A percentile compares a stretch with the other conserved stretches of the same genome.
Conservation (phyloP, 805 yeast species). For the Myxozyma vanderwaltii region DNA sequence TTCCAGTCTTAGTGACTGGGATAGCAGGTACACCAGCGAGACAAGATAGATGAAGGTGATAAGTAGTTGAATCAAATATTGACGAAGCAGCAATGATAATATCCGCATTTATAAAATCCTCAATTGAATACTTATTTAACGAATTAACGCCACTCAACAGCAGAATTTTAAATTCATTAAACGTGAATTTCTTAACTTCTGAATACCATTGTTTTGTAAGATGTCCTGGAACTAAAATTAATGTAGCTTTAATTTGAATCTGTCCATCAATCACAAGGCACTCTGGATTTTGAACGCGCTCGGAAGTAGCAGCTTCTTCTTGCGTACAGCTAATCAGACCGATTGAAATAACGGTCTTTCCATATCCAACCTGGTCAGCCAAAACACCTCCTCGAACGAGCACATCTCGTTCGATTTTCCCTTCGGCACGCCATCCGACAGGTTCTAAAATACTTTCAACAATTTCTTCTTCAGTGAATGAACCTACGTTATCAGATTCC, state of each 20-base stretch:
- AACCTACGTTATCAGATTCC: conserved; percentile 1
- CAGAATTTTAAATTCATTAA: conserved; percentile 1
- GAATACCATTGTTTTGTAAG: conserved; percentile 16
- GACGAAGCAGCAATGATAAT: conserved; percentile 15
- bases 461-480: conserved; percentile 18
- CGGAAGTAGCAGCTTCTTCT: neutral
- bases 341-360: conserved; percentile 18
- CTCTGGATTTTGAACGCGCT: neutral
- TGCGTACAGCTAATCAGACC: conserved; percentile 18
- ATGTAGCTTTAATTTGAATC: conserved; percentile 13
- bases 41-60: conserved; percentile 6
- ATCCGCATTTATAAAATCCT: conserved; percentile 12
- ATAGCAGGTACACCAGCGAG: conserved; percentile 13
- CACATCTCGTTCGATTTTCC: conserved; percentile 12
- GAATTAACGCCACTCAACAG: neutral
- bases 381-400: conserved; percentile 16
- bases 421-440: conserved; percentile 22
- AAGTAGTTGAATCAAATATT: conserved; percentile 7
- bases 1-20: conserved; percentile 10
- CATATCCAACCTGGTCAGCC: conserved; percentile 21
- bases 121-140: conserved; percentile 4
- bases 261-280: neutral
- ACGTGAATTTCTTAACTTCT: conserved; percentile 12
- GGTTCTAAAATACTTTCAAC: conserved; percentile 14
- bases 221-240: conserved; percentile 18